Evolutionary conservation across 2,329 filamentous ascomycete species (phyloP).

Genomic region (Boeremia exigua): DNA sequence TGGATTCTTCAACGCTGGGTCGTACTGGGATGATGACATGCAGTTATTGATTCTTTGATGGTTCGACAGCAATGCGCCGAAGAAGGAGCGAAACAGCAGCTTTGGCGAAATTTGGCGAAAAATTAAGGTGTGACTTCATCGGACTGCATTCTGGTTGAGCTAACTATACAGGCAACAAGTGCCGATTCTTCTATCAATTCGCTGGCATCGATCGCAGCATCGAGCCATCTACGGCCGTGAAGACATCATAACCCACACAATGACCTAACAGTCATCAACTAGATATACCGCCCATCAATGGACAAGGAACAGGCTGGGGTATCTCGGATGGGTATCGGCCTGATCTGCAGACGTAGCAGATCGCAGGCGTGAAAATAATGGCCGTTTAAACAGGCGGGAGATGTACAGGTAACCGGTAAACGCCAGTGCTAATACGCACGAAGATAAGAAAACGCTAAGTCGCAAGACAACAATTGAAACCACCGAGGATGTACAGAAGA

Average conservation of each 20-base stretch:
- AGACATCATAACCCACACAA: slow-evolving; percentile 11
- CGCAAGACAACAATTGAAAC: slow-evolving; percentile 26
- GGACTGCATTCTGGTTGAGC: slow-evolving; percentile 5
- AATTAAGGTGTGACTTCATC: no score
- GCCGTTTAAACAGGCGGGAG: slow-evolving; percentile 4
- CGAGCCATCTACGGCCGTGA: slow-evolving; percentile 17
- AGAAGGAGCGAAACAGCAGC: background rate
- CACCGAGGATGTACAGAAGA: slow-evolving; percentile 26
- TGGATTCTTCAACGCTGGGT: slow-evolving; percentile 7
- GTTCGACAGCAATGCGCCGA: background rate
- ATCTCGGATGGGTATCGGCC: slow-evolving; percentile 37
- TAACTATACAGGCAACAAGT: slow-evolving; percentile 11
- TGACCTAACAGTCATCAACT: slow-evolving; percentile 16
- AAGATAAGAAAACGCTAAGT: slow-evolving; percentile 29
- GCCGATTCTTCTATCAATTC: slow-evolving; percentile 5
- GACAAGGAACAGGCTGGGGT: slow-evolving; percentile 28
- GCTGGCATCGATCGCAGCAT: slow-evolving; percentile 16
- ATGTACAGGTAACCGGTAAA: slow-evolving; percentile 9
- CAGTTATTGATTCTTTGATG: slow-evolving; percentile 2
- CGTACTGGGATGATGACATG: slow-evolving; percentile 1
- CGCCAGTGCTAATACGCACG: slow-evolving; percentile 28
- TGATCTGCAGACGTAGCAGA: slow-evolving; percentile 8
- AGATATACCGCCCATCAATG: slow-evolving; percentile 20
- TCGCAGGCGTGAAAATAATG: slow-evolving; percentile 4
- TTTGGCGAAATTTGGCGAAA: background rate